Base-by-base conservation (phyloP, 1,139 yeast species). In the Yamadazyma triangularis region DNA sequence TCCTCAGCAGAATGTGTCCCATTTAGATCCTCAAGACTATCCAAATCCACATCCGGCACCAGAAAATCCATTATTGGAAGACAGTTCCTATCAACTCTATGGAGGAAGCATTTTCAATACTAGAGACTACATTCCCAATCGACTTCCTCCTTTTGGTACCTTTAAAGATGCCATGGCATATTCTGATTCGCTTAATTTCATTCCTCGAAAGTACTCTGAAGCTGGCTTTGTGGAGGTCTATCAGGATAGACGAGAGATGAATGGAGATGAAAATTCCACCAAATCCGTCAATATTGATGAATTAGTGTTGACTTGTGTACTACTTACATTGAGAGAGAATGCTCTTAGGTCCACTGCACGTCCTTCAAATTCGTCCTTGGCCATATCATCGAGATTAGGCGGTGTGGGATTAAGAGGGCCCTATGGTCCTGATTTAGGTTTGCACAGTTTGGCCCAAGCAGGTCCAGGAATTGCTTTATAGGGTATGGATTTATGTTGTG, bases 91-190 rank as follows among this genome's bases (percentile, higher is more conserved):
- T 12, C 20, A 29, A 10, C 14, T 27, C 15, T 39, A 32, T 25
- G 38, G 37, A 2, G 28, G 29, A 10, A 36, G 37, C 4, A 29
- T 36, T 25, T 23, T 28, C 4, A 34, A 36, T 29, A 33, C 34
- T 9, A 36, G 37, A 28, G 36, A 42, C 9, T 59, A 53, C 36
- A 48, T 62, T 10, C 62, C 70, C 12, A 48, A 51, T 35, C 47
- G 57, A 16, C 37, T 56, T 29, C 74, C 73, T 0, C 73, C 73
- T 1, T 67, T 68, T 47, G 72, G 70, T 2, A 40, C 45, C 3
- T 60, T 56, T 30, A 53, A 48, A 29, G 70, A 65, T 35, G 41
- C 60, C 0, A 29, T 53, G n/a, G 32, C 47, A n/a, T 57, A 55
- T 31, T 34, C 36, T 11, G 41, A 42, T 5, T 34, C 38, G 4